These are phyloP conservation scores for Cladorrhinum sp. DNA, from an alignment of 2,329 filamentous ascomycete species.

Conservation along the genomic window DNA sequence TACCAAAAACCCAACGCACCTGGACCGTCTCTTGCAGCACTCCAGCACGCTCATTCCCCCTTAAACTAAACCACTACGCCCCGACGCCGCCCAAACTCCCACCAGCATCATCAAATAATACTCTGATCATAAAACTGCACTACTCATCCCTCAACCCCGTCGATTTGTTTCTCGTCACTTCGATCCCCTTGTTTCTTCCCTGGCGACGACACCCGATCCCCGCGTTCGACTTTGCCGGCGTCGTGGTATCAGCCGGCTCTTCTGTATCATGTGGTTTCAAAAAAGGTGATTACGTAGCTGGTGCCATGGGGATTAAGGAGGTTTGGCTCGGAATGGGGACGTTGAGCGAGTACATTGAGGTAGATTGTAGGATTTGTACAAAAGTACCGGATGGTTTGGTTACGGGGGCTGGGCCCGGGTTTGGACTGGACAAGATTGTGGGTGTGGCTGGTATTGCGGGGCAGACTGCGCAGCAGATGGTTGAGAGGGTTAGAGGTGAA, in stretches of 20 bases:
- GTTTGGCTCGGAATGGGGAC: conserved; percentile 33
- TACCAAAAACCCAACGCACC: background rate
- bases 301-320: conserved; percentile 30
- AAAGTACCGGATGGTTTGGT: conserved; percentile 29
- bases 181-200: conserved; percentile 32
- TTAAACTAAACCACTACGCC: conserved; percentile 11
- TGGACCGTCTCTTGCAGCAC: conserved; percentile 12
- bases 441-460: conserved; percentile 37
- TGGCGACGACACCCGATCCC: conserved; percentile 32
- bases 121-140: too few species aligned
- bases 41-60: conserved; percentile 11
- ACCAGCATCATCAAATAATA: too few species aligned
- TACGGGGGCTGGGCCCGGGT: too few species aligned
- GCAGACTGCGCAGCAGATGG: conserved; percentile 34
- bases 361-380: conserved; percentile 32
- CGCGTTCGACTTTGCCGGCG: conserved; percentile 38
- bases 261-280: conserved; percentile 3
- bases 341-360: conserved; percentile 34
- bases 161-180: conserved; percentile 34
- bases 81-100: too few species aligned
- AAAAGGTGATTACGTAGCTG: conserved; percentile 28
- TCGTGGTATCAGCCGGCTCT: conserved; percentile 32
- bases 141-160: conserved; percentile 39
- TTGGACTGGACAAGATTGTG: conserved; percentile 26
- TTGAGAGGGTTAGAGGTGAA: conserved; percentile 21